Evolutionary conservation across 768 basidiomycete genomes (phyloP).

Genomic region (Candolleomyces efflorescens): DNA sequence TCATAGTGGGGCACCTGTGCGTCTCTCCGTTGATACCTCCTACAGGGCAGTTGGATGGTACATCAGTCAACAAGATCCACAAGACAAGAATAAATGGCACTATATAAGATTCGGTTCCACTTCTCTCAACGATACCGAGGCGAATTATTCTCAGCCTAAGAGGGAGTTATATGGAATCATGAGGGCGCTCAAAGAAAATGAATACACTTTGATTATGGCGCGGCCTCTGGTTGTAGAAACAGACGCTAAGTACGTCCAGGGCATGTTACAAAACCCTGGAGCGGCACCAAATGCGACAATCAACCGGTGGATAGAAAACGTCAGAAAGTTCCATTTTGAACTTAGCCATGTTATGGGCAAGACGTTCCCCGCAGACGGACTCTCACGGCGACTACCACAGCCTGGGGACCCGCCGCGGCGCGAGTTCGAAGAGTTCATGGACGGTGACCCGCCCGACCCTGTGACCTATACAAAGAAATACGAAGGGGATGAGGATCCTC

Average conservation of each 20-base stretch:
- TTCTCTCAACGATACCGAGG: slow-evolving; percentile 27
- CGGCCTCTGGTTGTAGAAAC: background rate
- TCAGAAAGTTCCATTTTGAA: slow-evolving; percentile 7
- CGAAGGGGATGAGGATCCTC: background rate
- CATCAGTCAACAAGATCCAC: slow-evolving; percentile 22
- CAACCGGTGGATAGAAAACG: slow-evolving; percentile 10
- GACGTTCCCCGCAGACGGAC: slow-evolving; percentile 13
- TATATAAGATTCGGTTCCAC: slow-evolving; percentile 32
- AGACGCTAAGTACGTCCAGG: slow-evolving; percentile 1
- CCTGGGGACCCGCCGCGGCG: slow-evolving; percentile 1
- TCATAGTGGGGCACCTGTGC: slow-evolving; percentile 18
- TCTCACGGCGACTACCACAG: slow-evolving; percentile 9
- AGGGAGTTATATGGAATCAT: background rate
- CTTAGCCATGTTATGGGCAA: slow-evolving; percentile 9
- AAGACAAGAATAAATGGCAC: slow-evolving; percentile 11
- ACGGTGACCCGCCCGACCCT: background rate
- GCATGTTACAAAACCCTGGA: slow-evolving; percentile 6
- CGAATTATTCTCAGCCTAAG: slow-evolving; percentile 15
- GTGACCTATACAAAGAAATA: background rate
- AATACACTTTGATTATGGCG: background rate
- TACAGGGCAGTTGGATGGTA: slow-evolving; percentile 28
- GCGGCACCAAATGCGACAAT: slow-evolving; percentile 11
- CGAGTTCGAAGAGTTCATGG: background rate
- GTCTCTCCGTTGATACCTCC: slow-evolving; percentile 34
- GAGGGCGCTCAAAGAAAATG: background rate